Evolutionary conservation across 2,329 filamentous ascomycete species (phyloP).

Genomic region (Tolypocladium amazonense): DNA sequence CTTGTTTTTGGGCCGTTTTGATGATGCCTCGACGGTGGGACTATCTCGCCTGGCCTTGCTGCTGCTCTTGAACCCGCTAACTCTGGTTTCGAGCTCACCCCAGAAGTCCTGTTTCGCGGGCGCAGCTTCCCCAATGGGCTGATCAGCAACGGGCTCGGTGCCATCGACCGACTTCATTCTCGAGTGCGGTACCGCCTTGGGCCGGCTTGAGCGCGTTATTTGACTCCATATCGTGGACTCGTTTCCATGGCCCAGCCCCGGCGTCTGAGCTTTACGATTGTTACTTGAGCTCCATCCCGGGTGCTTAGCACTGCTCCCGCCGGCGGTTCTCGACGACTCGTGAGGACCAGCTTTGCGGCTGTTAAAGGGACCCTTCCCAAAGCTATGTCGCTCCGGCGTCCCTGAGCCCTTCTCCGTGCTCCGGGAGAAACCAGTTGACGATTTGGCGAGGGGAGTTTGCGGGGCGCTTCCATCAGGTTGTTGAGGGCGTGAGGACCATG

Average conservation of each 20-base stretch:
- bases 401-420: not conserved
- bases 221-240: slow-evolving; percentile 7
- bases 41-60: not conserved
- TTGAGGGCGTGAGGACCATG: slow-evolving; percentile 12
- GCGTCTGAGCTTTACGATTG: slow-evolving; percentile 7
- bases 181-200: not conserved
- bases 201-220: slow-evolving; percentile 5
- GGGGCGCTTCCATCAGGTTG: not conserved
- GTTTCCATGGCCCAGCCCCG: slow-evolving; percentile 5
- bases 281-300: slow-evolving; percentile 12
- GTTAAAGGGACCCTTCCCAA: not conserved
- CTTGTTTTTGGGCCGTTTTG: too few species aligned
- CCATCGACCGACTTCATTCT: not conserved
- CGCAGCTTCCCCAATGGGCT: not conserved
- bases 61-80: slow-evolving; percentile 6
- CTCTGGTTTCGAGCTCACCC: slow-evolving; percentile 13
- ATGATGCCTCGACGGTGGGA: not conserved
- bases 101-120: slow-evolving; percentile 11
- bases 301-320: slow-evolving; percentile 1
- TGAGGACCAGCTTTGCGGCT: not conserved
- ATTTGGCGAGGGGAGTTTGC: not conserved
- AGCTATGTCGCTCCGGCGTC: not conserved
- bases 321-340: slow-evolving; percentile 2
- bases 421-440: not conserved
- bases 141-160: not conserved